Conservation (phyloP, 2,329 filamentous ascomycete genomes). For the Talaromyces rugulosus region DNA sequence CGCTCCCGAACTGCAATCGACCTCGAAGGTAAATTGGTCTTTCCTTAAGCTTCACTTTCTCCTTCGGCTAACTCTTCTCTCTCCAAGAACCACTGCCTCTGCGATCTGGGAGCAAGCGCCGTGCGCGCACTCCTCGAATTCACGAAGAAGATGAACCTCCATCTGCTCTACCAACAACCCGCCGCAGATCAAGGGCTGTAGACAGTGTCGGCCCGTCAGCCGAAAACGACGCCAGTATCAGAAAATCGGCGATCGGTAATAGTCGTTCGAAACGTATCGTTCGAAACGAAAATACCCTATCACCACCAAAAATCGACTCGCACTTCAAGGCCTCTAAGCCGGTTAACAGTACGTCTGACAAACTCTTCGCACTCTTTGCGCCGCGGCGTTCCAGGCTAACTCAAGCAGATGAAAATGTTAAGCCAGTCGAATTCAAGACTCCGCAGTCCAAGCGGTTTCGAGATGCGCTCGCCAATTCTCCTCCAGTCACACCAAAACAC, state of each 20-base stretch:
- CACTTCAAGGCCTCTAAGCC: constrained; percentile 39
- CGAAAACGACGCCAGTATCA: constrained; percentile 23
- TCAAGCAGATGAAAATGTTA: constrained; percentile 40
- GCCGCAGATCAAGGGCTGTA: constrained; percentile 35
- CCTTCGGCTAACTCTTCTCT: constrained; percentile 16
- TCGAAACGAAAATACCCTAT: constrained; percentile 39
- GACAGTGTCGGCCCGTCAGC: constrained; percentile 19
- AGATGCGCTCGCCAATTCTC: constrained; percentile 67
- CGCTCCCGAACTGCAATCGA: constrained; percentile 36
- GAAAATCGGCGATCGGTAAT: constrained; percentile 25
- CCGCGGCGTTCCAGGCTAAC: neutral
- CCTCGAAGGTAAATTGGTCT: constrained; percentile 33
- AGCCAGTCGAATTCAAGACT: constrained; percentile 40
- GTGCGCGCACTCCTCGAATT: constrained; percentile 40
- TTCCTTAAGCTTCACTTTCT: constrained; percentile 13
- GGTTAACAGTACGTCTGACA: constrained; percentile 27
- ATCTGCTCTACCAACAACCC: constrained; percentile 23
- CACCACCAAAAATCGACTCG: constrained; percentile 45
- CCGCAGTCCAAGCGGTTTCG: constrained; percentile 59
- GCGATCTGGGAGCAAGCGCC: constrained; percentile 44
- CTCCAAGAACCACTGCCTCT: constrained; percentile 25
- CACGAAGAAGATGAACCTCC: constrained; percentile 32
- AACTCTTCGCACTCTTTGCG: neutral
- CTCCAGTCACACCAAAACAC: constrained; percentile 76
- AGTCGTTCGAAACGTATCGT: constrained; percentile 48